Base-by-base conservation (phyloP, 139 green algal genomes). In the Parachlorella kessleri region DNA sequence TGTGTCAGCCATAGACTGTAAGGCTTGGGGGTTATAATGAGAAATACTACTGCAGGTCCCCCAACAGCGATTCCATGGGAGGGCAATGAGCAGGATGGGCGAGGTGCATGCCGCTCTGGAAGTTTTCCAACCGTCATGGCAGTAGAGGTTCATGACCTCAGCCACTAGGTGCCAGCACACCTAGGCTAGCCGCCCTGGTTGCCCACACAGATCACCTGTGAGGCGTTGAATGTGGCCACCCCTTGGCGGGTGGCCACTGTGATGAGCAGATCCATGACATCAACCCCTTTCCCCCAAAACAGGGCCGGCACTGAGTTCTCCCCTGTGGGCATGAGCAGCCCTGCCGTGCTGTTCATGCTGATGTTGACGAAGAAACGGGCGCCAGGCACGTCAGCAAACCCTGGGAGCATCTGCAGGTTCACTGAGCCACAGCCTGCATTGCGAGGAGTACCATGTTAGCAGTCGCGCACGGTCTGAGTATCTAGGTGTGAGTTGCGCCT, bases 301-400 rank as follows among this genome's bases (percentile, higher is more conserved):
- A 84, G 36, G 5, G 84, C 26, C 7, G 78, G 40, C 32, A 72
- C 68, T 2, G 65, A 42, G 66, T 53, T 55, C 48, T 77, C 42
- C 18, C 66, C 71, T 1, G 63, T 71, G 24, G 84, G 82, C 21
- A 79, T 32, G 65, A 92, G 76, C 18, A 59, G 23, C 24, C 80
- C 84, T 3, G 85, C 72, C 32, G 70, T 78, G 3, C 55, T 37
- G 26, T 72, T 75, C 67, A 93, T 85, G 26, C 55, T 83, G 26
- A 94, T 33, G 30, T 85, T 84, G 21, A 94, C 72, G 0, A 83
- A 48, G 63, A 88, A 94, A 6, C 78, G 40, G 0, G 90, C 89
- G 1, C 85, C 86, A 4, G 71, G 53, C 3, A 87, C 81, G 54
- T 79, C 66, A 0, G 74, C 39, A 5, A 88, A 81, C 3, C 86